Base-by-base conservation (phyloP, 106 monocot species). In the Dendrobium nobile region DNA sequence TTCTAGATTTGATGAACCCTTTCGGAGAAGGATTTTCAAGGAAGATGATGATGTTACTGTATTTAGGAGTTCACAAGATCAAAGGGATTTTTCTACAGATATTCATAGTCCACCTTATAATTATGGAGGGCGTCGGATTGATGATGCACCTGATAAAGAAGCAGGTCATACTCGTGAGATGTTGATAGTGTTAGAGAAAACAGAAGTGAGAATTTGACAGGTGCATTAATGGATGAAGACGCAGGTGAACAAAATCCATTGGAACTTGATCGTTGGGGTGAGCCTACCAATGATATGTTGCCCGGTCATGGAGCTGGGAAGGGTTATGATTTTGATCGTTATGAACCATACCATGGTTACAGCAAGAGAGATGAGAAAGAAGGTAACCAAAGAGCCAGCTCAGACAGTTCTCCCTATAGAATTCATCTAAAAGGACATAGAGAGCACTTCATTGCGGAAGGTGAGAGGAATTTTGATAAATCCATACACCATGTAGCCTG, bases 331-430 rank as follows among this genome's bases (percentile, higher is more conserved):
- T 91, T 89, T 85, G 89, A 91, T 47, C 79, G 87, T 17, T 93
- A 93, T 76, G 92, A 87, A 80, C 92, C 92, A 82, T 83, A 87
- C 43, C 87, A 80, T 78, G 92, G 87, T 54, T 80, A 80, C 40
- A 78, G 79, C 9, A 84, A 80, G 65, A 75, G 73, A 44, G 73
- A 86, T 54, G 79, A 82, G 56, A 80, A 79, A 24, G 87, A 80
- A 82, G 73, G 79, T 9, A 31, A 77, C 17, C 82, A 65, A 11
- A 77, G 31, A n/a, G 58, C 51, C 72, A 78, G 79, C 31, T 82
- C 87, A 27, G 41, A 68, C 72, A 77, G 84, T 48, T 80, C 88
- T n/a, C 67, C 77, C 42, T 27, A 84, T 41, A 74, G 56, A 11
- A 73, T 80, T 79, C 22, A 41, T 27, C 77, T 81, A 44, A 93